Evolutionary conservation across 108 stramenopile species (phyloP), one percentile per base, ranked within the genome.

Genomic region (Seminavis robusta): DNA sequence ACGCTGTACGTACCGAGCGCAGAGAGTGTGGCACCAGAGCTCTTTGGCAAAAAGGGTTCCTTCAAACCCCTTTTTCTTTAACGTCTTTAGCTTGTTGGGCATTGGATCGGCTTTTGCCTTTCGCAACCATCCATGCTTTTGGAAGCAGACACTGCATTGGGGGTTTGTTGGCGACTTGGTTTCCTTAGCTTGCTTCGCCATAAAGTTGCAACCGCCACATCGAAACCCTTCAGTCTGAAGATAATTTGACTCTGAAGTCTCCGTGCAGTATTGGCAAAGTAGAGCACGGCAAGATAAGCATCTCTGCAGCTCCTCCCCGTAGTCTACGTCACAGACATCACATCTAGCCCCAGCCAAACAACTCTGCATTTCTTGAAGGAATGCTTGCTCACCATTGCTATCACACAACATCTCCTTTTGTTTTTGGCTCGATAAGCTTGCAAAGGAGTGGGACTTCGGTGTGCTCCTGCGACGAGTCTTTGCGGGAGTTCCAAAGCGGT

Each of bases 391-490:
- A 82, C 51, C 50, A 88, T 73, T 48, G 55, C 66, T 37, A 55
- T 61, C 38, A 84, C 75, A 37, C 81, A 83, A n/a, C n/a, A n/a
- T n/a, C n/a, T n/a, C n/a, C 17, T 83, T 71, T 30, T 34, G 53
- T 49, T 84, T 66, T 13, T 40, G 36, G 50, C 78, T 65, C 33
- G 73, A 79, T 34, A 59, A n/a, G n/a, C n/a, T 1, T 79, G 70
- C 41, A 24, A 39, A 1, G 47, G 65, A 21, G 43, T 45, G 4
- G 79, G 67, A 25, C 44, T 44, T 7, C 69, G 79, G 31, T 56
- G 57, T 13, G 75, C 55, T 90, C 88, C 2, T 72, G 72, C 16
- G 90, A 86, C 33, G 84, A 84, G 23, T 77, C 69, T 53, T 88
- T 79, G 29, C n/a, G n/a, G n/a, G n/a, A n/a, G n/a, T n/a, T n/a